Conservation (phyloP, 148 eudicot species). For the Heliosperma pusillum region DNA sequence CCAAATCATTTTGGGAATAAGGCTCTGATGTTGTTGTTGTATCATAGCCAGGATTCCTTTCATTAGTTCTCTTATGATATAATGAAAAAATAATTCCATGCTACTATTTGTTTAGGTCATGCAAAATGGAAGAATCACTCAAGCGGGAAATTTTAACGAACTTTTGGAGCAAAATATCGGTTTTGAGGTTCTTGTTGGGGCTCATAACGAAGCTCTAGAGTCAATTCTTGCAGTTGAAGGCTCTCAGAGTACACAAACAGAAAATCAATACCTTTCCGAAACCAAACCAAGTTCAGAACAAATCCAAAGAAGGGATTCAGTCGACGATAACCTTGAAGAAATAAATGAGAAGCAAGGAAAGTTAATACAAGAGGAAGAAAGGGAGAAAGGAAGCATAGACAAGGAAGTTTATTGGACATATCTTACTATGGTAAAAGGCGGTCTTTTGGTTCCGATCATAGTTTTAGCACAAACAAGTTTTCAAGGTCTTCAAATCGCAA, state of each 20-base stretch:
- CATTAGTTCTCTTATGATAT: neutral
- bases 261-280: conserved; percentile 34
- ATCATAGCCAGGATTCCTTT: neutral
- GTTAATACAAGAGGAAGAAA: conserved; percentile 85
- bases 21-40: too few relatives aligned
- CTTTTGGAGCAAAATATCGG: conserved; percentile 80
- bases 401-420: conserved; percentile 84
- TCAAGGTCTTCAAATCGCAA: conserved; percentile 76
- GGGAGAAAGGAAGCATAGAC: conserved; percentile 96
- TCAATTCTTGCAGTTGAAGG: conserved; percentile 63
- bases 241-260: conserved; percentile 34
- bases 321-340: conserved; percentile 57
- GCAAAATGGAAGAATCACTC: conserved; percentile 84
- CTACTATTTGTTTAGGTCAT: conserved; percentile 56
- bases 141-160: conserved; percentile 82
- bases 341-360: conserved; percentile 58
- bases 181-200: conserved; percentile 85
- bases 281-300: conserved; percentile 39
- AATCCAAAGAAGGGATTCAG: conserved; percentile 43
- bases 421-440: conserved; percentile 70
- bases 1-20: too few relatives aligned
- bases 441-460: conserved; percentile 70
- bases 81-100: neutral
- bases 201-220: conserved; percentile 88
- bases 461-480: conserved; percentile 72